Evolutionary conservation across 2,329 filamentous ascomycete species (phyloP).

Genomic region (Aspergillus versicolor): DNA sequence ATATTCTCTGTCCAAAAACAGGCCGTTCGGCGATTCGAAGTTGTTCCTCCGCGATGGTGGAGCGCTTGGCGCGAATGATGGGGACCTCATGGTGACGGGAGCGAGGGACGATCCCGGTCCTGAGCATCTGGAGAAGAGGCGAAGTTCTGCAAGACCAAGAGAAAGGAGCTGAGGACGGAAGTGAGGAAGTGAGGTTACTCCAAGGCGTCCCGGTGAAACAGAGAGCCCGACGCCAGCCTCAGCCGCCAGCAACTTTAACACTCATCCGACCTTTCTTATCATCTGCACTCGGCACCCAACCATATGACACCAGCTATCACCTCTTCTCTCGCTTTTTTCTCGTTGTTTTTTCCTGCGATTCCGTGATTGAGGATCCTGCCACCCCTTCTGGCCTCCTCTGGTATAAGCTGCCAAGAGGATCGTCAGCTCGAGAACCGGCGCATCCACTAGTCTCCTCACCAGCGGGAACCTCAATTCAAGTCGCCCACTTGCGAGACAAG

Average conservation of each 20-base stretch:
- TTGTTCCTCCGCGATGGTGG: constrained; percentile 2
- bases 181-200: neutral
- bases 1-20: constrained; percentile 5
- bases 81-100: neutral
- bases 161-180: neutral
- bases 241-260: neutral
- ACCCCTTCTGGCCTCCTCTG: constrained; percentile 4
- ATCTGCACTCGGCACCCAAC: neutral
- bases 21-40: neutral
- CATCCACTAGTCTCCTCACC: constrained; percentile 5
- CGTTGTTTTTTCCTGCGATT: neutral
- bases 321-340: neutral
- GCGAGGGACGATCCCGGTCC: neutral
- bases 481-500: constrained; percentile 5
- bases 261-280: neutral
- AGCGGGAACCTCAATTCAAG: constrained; percentile 7
- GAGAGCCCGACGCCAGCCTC: neutral
- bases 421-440: constrained; percentile 14
- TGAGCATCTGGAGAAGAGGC: neutral
- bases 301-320: neutral
- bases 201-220: constrained; percentile 3
- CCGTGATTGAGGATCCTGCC: neutral
- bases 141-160: neutral
- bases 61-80: constrained; percentile 7
- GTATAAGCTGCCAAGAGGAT: constrained; percentile 18